phyloP scores from a whole-genome alignment of 352 stramenopile species.

The Phytophthora palmivora region DNA sequence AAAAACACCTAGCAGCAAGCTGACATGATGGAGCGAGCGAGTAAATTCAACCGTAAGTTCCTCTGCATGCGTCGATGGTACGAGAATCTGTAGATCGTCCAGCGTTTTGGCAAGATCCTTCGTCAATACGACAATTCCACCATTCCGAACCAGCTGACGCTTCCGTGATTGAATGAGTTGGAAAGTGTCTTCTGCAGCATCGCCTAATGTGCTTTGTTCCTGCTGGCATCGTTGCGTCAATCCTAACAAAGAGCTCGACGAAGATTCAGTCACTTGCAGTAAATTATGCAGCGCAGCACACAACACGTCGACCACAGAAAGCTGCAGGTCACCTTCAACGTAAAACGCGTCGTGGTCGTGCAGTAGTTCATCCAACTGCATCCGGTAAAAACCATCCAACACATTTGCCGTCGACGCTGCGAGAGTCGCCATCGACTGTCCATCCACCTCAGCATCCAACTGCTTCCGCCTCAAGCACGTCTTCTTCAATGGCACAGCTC shows the following conservation, averaged over 20 bases:
- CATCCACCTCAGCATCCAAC: neutral
- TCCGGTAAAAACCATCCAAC: constrained; percentile 9
- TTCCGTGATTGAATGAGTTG: constrained; percentile 41
- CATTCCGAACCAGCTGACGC: constrained; percentile 48
- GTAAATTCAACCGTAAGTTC: constrained; percentile 22
- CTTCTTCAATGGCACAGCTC: constrained; percentile 32
- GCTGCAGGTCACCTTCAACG: constrained; percentile 38
- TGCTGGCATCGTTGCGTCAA: constrained; percentile 9
- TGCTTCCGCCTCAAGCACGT: constrained; percentile 67
- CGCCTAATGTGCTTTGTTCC: constrained; percentile 6
- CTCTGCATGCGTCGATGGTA: neutral
- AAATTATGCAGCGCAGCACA: constrained; percentile 52
- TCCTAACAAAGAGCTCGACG: too few species aligned
- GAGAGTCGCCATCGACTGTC: neutral
- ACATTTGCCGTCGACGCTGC: constrained; percentile 2
- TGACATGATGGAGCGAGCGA: constrained; percentile 44
- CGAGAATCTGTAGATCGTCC: constrained; percentile 1
- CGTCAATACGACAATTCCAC: constrained; percentile 41
- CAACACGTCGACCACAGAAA: constrained; percentile 41
- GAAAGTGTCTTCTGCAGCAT: constrained; percentile 37
- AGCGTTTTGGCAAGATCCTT: constrained; percentile 13
- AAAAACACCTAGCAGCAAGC: constrained; percentile 60
- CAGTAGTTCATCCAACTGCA: constrained; percentile 37
- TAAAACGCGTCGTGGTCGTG: constrained; percentile 40
- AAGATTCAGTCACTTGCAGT: constrained; percentile 43